Conservation (phyloP, 140 eudicot species). For the Flaveria floridana region DNA sequence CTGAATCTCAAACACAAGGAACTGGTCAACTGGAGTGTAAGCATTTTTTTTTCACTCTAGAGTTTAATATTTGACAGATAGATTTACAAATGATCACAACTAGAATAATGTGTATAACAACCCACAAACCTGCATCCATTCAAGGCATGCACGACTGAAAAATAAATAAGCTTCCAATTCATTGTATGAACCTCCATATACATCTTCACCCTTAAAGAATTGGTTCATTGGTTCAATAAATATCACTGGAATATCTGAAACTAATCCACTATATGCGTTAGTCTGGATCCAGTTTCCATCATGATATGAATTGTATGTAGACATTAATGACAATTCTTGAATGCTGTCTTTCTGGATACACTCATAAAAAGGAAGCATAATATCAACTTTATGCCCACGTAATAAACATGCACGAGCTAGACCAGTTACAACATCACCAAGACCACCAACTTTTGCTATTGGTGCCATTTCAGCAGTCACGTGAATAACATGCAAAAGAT, state of each 20-base stretch:
- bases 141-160: slow-evolving; percentile 93
- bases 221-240: slow-evolving; percentile 77
- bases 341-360: slow-evolving; percentile 63
- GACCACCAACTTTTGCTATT: slow-evolving; percentile 88
- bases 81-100: neutral
- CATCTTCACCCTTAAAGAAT: slow-evolving; percentile 68
- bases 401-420: slow-evolving; percentile 72
- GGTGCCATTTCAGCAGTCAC: slow-evolving; percentile 94
- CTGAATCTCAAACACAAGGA: neutral
- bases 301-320: slow-evolving; percentile 59
- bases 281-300: slow-evolving; percentile 77
- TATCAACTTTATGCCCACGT: slow-evolving; percentile 78
- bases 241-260: slow-evolving; percentile 67
- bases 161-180: slow-evolving; percentile 87
- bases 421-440: slow-evolving; percentile 91
- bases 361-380: slow-evolving; percentile 86
- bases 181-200: slow-evolving; percentile 85
- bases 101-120: slow-evolving; percentile 7
- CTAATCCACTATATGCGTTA: slow-evolving; percentile 63
- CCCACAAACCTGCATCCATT: slow-evolving; percentile 88
- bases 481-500: slow-evolving; percentile 65
- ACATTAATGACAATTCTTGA: slow-evolving; percentile 43
- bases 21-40: neutral
- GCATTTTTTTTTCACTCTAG: neutral
- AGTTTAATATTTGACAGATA: slow-evolving; percentile 3